Base-by-base conservation (phyloP, 257 asterid genomes). In the Solanum pimpinellifolium region DNA sequence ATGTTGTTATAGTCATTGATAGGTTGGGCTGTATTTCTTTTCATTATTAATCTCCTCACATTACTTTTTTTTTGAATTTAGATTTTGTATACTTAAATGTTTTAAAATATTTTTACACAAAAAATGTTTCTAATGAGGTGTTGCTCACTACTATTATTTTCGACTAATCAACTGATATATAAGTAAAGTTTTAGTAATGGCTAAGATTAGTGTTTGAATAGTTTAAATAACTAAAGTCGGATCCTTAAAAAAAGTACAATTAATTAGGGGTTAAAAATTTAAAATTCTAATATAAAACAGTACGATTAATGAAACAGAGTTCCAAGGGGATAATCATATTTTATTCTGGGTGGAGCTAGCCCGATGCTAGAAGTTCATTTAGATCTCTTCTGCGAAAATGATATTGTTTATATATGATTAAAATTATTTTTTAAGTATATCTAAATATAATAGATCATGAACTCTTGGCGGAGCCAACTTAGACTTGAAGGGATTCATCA, bases 261-360 rank as follows among this genome's bases (percentile, higher is more conserved):
- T 33, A 6, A 72, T 33, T 72, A 3, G 31, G 49, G 81, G 81
- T 14, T 56, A 18, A 56, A 56, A 18, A 56, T 2, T 27, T 66
- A 66, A 66, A 66, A 27, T 27, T 68, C 14, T 68, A 35, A n/a
- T 4, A 20, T 20, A 6, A 73, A 73, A 73, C 10, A 73, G 81
- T 73, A 35, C 18, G n/a, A 62, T 62, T 62, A 62, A 62, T 62
- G 70, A n/a, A 62, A 62, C 16, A n/a, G 33, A n/a, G 15, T n/a
- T 9, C 69, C 7, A 9, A 83, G 88, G 88, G 87, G 83, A 82
- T 86, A 68, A 85, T 86, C 87, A 83, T 70, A 76, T 74, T 68
- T 27, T 59, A 59, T 59, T 20, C 27, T 5, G 66, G 25, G 25
- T 18, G 66, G 66, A 59, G 66, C 66, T 21, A 20, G 66, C 5